A percentile compares a stretch with the other conserved stretches of the same genome.
These are phyloP conservation scores for Prasinococcaceae sp. DNA, from an alignment of 139 green algal species.

Conservation along the genomic window DNA sequence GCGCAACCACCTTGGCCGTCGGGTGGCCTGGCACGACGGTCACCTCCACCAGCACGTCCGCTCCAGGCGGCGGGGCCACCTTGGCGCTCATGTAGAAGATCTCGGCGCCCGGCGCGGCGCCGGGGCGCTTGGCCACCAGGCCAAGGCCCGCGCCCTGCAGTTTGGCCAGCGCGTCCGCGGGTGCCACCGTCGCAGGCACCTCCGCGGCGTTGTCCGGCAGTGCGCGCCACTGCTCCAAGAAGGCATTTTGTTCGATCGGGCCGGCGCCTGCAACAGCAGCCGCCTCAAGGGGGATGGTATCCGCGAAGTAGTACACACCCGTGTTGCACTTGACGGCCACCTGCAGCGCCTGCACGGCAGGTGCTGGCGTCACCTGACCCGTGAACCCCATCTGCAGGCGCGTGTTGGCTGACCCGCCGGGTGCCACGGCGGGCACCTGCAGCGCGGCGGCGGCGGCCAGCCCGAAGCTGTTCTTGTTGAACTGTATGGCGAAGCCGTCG, in stretches of 20 bases:
- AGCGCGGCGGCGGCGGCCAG: slow-evolving; percentile 34
- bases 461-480: slow-evolving; percentile 87
- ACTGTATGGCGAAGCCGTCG: slow-evolving; percentile 84
- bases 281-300: slow-evolving; percentile 43
- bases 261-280: slow-evolving; percentile 29
- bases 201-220: too few relatives aligned
- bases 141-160: too few relatives aligned
- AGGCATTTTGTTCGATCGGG: slow-evolving; percentile 18
- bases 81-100: too few relatives aligned
- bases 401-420: slow-evolving; percentile 9
- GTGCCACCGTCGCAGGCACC: too few relatives aligned
- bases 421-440: slow-evolving; percentile 4
- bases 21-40: too few relatives aligned
- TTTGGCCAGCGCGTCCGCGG: too few relatives aligned
- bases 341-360: slow-evolving; percentile 34
- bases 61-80: too few relatives aligned
- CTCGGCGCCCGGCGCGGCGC: too few relatives aligned
- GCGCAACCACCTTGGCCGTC: too few relatives aligned
- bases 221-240: slow-evolving; percentile 18
- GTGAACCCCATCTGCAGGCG: slow-evolving; percentile 33
- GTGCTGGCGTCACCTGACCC: slow-evolving; percentile 28
- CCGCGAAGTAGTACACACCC: slow-evolving; percentile 76
- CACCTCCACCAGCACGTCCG: too few relatives aligned
- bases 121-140: too few relatives aligned
- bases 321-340: slow-evolving; percentile 66